Base-by-base conservation (phyloP, 306 rosid genomes). In the Cicer yamashitae region DNA sequence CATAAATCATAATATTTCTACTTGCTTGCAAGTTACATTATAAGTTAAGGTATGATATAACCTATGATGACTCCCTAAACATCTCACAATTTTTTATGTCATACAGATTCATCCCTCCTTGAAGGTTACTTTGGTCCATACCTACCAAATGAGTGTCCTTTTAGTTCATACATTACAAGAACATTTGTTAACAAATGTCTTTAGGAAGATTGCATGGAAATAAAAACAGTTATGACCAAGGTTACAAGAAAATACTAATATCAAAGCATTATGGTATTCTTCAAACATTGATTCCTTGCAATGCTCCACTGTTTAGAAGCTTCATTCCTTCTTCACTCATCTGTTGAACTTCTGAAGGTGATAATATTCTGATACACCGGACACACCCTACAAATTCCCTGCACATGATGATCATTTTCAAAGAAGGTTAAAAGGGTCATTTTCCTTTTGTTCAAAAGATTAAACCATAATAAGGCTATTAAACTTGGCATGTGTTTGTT, bases 261-360 rank as follows among this genome's bases (percentile, higher is more conserved):
- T 8, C 73, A 62, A 70, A 60, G 66, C 38, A 41, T 60, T 2
- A 0, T 37, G 86, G 34, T 30, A 0, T 43, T 5, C 63, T 41
- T 66, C 86, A 81, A 75, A 81, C 81, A 51, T 77, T 86, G 54
- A 89, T 85, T 53, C 96, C 96, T 78, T 91, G 97, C 86, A 91
- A 81, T 14, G 96, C 93, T 78, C 91, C 97, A 75, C 92, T 89
- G 67, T 93, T 86, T 14, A 93, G 90, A 77, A 93, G 94, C 84
- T 93, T 87, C 98, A 91, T 93, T 54, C 98, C 98, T 70, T 93
- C 98, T 80, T 93, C 97, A 25, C 97, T 93, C 98, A 93, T 91
- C 88, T 91, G 90, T 81, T 89, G 83, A 77, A 93, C 97, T 85
- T 93, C 98, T 17, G 91, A 70, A 18, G 97, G 98, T 6, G 98